Evolutionary conservation across 805 yeast species (phyloP).

Genomic region (Yamadazyma laniorum): DNA sequence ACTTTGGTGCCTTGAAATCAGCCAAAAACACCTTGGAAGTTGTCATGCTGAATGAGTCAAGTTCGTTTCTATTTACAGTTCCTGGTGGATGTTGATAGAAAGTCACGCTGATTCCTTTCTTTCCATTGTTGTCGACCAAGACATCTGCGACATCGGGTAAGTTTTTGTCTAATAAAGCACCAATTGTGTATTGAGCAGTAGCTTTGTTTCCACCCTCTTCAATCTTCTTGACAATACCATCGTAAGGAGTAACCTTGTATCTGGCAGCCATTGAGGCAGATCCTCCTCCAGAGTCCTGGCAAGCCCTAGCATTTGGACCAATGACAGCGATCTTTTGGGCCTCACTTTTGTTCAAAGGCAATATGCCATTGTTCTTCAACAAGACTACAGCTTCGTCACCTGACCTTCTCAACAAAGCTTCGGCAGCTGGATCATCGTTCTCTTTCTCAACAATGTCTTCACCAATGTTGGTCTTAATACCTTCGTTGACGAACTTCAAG

Average conservation of each 20-base stretch:
- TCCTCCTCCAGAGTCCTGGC: conserved; percentile 61
- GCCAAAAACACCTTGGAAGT: conserved; percentile 23
- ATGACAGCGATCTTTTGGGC: conserved; percentile 44
- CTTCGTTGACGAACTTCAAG: conserved; percentile 46
- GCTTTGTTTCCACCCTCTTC: conserved; percentile 24
- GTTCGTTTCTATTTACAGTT: conserved; percentile 12
- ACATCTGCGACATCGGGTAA: conserved; percentile 29
- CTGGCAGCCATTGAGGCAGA: conserved; percentile 53
- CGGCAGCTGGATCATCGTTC: conserved; percentile 49
- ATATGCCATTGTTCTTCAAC: conserved; percentile 45
- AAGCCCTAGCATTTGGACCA: conserved; percentile 56
- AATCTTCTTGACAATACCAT: conserved; percentile 39
- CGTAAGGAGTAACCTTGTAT: conserved; percentile 47
- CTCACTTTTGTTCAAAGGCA: conserved; percentile 42
- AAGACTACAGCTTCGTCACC: conserved; percentile 56
- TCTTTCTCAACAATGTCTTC: conserved; percentile 31
- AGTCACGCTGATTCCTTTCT: conserved; percentile 19
- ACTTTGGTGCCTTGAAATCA: conserved; percentile 21
- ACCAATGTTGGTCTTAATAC: conserved; percentile 40
- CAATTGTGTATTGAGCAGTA: conserved; percentile 26
- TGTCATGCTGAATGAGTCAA: conserved; percentile 19
- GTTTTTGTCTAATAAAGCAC: conserved; percentile 31
- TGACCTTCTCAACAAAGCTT: conserved; percentile 39
- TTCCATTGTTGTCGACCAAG: conserved; percentile 21
- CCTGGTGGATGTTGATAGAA: conserved; percentile 20